Conservation (phyloP, 306 rosid species). For the Notholithocarpus densiflorus region DNA sequence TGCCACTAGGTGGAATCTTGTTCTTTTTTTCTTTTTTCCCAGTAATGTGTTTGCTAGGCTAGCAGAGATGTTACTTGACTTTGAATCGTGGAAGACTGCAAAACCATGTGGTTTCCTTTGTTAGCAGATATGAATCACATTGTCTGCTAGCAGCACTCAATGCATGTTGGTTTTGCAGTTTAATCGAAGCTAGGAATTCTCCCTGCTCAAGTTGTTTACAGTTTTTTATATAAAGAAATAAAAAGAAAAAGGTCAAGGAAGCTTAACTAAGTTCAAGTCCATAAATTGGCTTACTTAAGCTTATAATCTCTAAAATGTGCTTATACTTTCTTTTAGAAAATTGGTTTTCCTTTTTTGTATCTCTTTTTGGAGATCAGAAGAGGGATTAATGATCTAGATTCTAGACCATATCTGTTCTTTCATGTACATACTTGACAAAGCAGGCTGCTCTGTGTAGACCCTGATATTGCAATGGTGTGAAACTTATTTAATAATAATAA, state of each 20-base stretch:
- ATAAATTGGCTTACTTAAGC: not conserved
- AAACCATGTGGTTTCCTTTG: not conserved
- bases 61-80: not conserved
- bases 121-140: not conserved
- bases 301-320: not conserved
- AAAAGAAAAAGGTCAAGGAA: not conserved
- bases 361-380: not conserved
- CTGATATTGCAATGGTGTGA: not conserved
- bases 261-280: not conserved
- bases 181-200: not conserved
- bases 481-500: not conserved
- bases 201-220: not conserved
- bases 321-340: not conserved
- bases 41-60: not conserved
- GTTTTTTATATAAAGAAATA: not conserved
- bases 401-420: conserved; percentile 1
- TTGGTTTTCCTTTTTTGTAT: not conserved
- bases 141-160: not conserved
- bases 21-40: not conserved
- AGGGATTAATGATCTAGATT: not conserved
- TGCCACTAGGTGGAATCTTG: not conserved
- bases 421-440: not conserved
- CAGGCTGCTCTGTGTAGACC: not conserved
- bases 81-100: not conserved
- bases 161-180: not conserved